Evolutionary conservation across 495 filamentous ascomycete species (phyloP), one percentile per base, ranked within the genome.

Genomic region (Clavariopsis aquatica): DNA sequence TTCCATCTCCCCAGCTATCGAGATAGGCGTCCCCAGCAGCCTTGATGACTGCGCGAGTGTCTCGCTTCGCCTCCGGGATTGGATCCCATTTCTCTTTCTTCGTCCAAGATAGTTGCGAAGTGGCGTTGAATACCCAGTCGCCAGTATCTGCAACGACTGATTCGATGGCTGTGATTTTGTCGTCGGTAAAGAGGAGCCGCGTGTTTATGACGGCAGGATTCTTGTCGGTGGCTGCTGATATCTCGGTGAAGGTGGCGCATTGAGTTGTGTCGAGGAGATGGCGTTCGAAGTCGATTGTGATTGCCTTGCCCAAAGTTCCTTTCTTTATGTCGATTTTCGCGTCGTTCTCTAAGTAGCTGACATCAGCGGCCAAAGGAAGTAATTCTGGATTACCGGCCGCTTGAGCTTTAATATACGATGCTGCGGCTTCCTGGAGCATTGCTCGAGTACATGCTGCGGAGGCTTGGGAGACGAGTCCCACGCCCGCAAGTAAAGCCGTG

Each of bases 1-100:
- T 74, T 15, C 70, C 72, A 61, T 82, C 68, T 13, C 70, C 69
- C 70, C 77, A 82, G 45, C 77, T 68, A 20, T 66, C 53, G 43
- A 70, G 60, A 28, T 70, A 70, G 24, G 54, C 52, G 38, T 70
- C 67, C 20, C 67, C 67, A 4, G 63, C 64, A 15, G 62, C 57
- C 49, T 70, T 28, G 63, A 70, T 57, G 19, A 67, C 59, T 3
- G 60, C 51, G 51, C 67, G 67, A 1, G 23, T 52, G 53, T 70
- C 67, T 15, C 58, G 57, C 19, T 60, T 57, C 13, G 34, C 57
- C 17, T 43, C 24, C 4, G 66, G 66, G n/a, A 69, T 66, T 1
- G 62, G 52, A 23, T 57, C 49, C 66, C 66, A 69, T 20, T 54
- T 49, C 29, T 69, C 66, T 9, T 34, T 51, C 38, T 57, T 46